phyloP scores from a whole-genome alignment of 148 eudicot genomes.

The Beta vulgaris region DNA sequence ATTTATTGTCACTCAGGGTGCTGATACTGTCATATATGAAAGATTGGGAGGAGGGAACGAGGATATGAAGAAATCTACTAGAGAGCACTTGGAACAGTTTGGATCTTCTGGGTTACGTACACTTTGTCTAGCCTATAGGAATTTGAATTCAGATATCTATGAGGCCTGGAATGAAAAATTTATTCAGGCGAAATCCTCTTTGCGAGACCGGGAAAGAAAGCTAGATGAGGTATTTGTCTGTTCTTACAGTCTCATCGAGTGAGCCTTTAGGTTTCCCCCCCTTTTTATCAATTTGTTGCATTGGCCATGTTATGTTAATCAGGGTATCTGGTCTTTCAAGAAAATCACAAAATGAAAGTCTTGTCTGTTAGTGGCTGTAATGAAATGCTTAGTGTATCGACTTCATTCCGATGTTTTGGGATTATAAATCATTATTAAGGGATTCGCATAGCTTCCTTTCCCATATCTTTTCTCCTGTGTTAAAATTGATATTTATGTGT shows the following conservation, averaged over 20 bases:
- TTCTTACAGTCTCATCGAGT: not conserved
- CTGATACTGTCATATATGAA: conserved; percentile 93
- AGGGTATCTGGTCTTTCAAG: not conserved
- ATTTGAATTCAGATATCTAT: conserved; percentile 55
- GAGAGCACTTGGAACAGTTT: conserved; percentile 92
- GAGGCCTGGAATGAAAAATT: conserved; percentile 93
- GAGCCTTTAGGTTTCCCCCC: not conserved
- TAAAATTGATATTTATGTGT: too few species aligned
- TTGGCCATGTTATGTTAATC: too few species aligned
- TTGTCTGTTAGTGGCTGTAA: not conserved
- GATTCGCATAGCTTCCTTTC: too few species aligned
- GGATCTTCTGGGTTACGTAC: conserved; percentile 95
- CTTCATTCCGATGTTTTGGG: not conserved
- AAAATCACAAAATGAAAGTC: not conserved
- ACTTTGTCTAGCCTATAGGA: conserved; percentile 84
- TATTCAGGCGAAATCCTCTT: conserved; percentile 91
- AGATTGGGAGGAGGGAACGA: conserved; percentile 63
- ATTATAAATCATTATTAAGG: too few species aligned
- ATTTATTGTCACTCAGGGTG: conserved; percentile 61
- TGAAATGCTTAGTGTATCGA: not conserved
- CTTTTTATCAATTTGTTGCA: not conserved
- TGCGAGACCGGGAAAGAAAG: conserved; percentile 87
- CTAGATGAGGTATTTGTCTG: conserved; percentile 71
- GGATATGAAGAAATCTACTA: conserved; percentile 56
- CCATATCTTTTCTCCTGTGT: too few species aligned